Evolutionary conservation across 2,329 filamentous ascomycete species (phyloP).

Genomic region (Verticillium tricorpus): DNA sequence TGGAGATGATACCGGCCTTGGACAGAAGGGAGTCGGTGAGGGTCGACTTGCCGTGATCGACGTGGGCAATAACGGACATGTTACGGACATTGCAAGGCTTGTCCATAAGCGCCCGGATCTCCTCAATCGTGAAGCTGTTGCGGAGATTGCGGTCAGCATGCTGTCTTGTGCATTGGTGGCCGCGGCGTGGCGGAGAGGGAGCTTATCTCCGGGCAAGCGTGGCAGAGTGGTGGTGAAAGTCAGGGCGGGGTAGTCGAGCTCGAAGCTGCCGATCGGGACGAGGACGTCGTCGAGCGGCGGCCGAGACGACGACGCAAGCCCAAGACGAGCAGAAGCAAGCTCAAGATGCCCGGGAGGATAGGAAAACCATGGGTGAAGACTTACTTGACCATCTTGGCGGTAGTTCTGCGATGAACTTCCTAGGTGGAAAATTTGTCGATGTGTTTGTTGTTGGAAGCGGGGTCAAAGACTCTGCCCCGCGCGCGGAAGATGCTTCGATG

Average conservation of each 20-base stretch:
- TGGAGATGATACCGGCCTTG: constrained; percentile 99
- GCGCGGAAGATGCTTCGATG: constrained; percentile 6
- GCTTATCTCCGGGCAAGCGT: constrained; percentile 9
- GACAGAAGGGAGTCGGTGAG: constrained; percentile 98
- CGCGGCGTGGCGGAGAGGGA: constrained; percentile 25
- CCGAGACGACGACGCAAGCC: constrained; percentile 3
- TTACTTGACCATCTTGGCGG: constrained; percentile 99
- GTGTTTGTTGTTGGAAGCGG: constrained; percentile 31
- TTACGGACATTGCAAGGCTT: constrained; percentile 76
- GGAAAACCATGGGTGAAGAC: constrained; percentile 35
- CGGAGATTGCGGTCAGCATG: constrained; percentile 41
- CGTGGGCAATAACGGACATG: constrained; percentile 99
- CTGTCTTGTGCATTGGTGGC: constrained; percentile 15
- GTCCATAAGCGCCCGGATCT: constrained; percentile 77
- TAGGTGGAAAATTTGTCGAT: constrained; percentile 21
- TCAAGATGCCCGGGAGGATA: constrained; percentile 3
- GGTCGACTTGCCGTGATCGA: constrained; percentile 99
- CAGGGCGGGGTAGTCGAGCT: constrained; percentile 4
- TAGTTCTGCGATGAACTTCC: constrained; percentile 50
- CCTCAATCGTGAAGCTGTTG: constrained; percentile 94
- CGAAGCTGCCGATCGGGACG: not conserved
- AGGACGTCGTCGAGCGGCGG: constrained; percentile 1
- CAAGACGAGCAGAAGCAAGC: not conserved
- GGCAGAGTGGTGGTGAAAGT: constrained; percentile 1
- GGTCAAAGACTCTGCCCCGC: constrained; percentile 31